Evolutionary conservation across 352 stramenopile species (phyloP), one percentile per base, ranked within the genome.

Genomic region (Pythium phragmiticola): DNA sequence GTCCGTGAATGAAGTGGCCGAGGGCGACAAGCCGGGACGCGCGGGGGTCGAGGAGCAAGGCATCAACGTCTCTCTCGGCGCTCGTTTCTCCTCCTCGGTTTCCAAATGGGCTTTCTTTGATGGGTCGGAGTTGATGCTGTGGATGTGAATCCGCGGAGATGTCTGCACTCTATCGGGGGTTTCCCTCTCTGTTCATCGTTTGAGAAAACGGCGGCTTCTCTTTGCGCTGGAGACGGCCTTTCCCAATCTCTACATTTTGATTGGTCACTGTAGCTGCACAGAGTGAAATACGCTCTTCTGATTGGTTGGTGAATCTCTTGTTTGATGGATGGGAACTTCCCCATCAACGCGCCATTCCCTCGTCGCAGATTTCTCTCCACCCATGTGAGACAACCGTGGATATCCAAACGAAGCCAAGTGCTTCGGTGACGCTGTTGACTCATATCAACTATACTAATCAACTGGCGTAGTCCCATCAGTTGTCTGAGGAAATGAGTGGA

Each of bases 121-220:
- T 55, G 48, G 48, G n/a, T 23, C 8, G 48, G 23, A 33, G 21
- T 36, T 42, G 21, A 41, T 39, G 48, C 14, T 19, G 23, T 55
- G 39, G 11, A 8, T 17, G 39, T 39, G 5, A 11, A 39, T 6
- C 7, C 34, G 34, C 11, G 34, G 34, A 39, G 34, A 13, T 2
- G 34, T 9, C 34, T 39, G 34, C 11, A 14, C 34, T 39, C 34
- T 13, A 14, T 39, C 7, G 7, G 34, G 34, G 34, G 2, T 14
- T 9, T 9, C 34, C 7, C 34, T 39, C 34, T 19, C 17, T 46
- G 46, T 55, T 63, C 33, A 54, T 21, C 14, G n/a, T 41, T 45
- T 30, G 26, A 6, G 4, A 46, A 37, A 63, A 63, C 57, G 46
- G 57, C 8, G 28, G 19, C 14, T 50, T 63, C 46, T 55, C 54